Base-by-base conservation (phyloP, 2,329 filamentous ascomycete species). In the Talaromyces sp. region DNA sequence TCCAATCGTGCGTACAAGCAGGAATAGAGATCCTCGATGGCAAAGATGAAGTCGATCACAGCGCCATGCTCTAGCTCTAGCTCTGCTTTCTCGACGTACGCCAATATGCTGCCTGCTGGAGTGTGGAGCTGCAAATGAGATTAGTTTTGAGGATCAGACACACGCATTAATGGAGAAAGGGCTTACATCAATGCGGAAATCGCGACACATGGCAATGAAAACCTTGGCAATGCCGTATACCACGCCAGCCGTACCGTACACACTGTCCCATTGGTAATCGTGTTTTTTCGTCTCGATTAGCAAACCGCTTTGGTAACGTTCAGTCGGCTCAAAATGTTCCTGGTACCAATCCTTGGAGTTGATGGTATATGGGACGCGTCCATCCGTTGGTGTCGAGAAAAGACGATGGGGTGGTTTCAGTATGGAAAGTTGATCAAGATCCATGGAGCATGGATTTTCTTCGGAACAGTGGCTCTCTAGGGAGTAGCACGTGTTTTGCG, bases 211-310 rank as follows among this genome's bases (percentile, higher is more conserved):
- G 31, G 67, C 66, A 35, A 69, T 62, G 31, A 73, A 54, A 11
- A 75, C 60, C 51, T 75, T 76, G 21, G 72, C 69, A 46, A 73
- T 60, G 1, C 69, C 64, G 57, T 75, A 75, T 9, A 75, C 64
- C 53, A 66, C 70, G 22, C 63, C 58, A 36, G 69, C 71, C 10
- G 73, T 65, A 1, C 60, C 61, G 45, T 74, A 55, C 5, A 73
- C 67, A 19, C 61, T 65, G 2, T 62, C 57, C 11, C 68, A 60
- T 55, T 67, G 69, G n/a, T 64, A 65, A 3, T 62, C 51, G 0
- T 58, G 43, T n/a, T 65, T 61, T 11, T 66, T 61, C 10, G 62
- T 56, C 10, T 59, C 57, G 33, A 62, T 36, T 19, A 63, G 60
- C 8, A 68, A 62, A 52, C 67, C n/a, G 28, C n/a, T 39, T 35